A percentile compares a stretch with the other conserved stretches of the same genome.
Evolutionary conservation across 805 yeast genomes (phyloP).

Genomic region (Candida pini): DNA sequence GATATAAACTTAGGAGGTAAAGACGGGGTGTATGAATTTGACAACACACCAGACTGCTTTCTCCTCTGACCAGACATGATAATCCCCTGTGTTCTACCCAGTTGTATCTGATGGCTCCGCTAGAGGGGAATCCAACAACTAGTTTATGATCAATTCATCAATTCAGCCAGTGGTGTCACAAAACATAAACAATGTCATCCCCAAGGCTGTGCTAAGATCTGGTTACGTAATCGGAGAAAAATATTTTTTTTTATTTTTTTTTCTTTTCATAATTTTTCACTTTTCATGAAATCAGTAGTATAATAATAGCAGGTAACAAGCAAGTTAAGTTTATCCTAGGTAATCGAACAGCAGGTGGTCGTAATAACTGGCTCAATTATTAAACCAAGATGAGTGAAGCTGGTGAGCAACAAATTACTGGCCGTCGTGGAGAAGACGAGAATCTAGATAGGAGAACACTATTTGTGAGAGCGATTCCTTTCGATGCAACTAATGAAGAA

Average conservation of each 20-base stretch:
- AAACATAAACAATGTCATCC: too few relatives aligned
- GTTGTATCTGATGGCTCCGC: not conserved
- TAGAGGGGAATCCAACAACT: too few relatives aligned
- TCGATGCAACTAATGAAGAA: constrained; percentile 73
- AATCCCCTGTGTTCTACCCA: not conserved
- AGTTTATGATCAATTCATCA: not conserved
- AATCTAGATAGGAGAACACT: constrained; percentile 56
- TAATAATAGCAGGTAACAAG: too few relatives aligned
- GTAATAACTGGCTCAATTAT: too few relatives aligned
- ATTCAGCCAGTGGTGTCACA: not conserved
- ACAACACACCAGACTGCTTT: constrained; percentile 26
- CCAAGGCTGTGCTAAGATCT: too few relatives aligned
- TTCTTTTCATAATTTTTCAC: too few relatives aligned
- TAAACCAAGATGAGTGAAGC: not conserved
- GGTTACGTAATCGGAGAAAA: too few relatives aligned
- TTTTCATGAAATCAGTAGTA: too few relatives aligned
- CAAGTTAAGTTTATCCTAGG: too few relatives aligned
- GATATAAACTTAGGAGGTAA: constrained; percentile 16
- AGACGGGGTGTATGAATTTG: constrained; percentile 31
- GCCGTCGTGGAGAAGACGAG: constrained; percentile 12
- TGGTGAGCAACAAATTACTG: not conserved
- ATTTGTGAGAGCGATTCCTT: constrained; percentile 83
- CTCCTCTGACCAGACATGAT: not conserved
- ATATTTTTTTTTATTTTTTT: too few relatives aligned
- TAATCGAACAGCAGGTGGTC: too few relatives aligned